Base-by-base conservation (phyloP, 768 basidiomycete species). In the Strobilomyces confusus region DNA sequence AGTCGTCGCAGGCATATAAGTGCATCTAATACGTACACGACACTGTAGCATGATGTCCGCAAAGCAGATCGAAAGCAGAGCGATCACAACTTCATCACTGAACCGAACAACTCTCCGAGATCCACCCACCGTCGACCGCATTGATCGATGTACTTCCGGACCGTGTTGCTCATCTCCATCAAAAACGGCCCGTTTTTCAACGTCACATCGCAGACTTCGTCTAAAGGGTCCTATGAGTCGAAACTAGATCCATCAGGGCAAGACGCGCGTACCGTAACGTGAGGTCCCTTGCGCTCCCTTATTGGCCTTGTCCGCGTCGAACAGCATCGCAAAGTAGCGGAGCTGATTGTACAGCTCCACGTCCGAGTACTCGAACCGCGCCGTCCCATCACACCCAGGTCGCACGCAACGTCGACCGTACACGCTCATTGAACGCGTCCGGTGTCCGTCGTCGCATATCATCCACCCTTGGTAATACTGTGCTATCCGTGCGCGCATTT, bases 381-480 rank as follows among this genome's bases (percentile, higher is more conserved):
- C 56, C 11, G 5, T 52, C 0, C 62, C 62, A 0, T 0, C 33
- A 48, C 68, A 69, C 23, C 9, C 34, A 0, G 56, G 41, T 43
- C 81, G 80, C 50, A 93, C 66, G 67, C 97, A 99, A 46, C 86
- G 76, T 30, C 84, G 80, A 7, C 92, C 94, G 67, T 93, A 95
- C 1, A 98, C 92, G 33, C 89, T 78, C 91, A 98, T 95, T 79
- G 86, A 89, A 19, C 97, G 78, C n/a, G 95, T 94, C 34, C 89
- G 80, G 55, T 83, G 77, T 9, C 81, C 81, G 56, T 98, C 97
- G 60, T 93, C 80, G 70, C 97, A 99, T 6, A 87, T 73, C 1
- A 81, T 86, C 89, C 90, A 95, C 1, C 85, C 84, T 62, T 97
- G 83, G 64, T 99, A 98, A 69, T 95, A 98, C 60, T 77, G 80